phyloP scores from a whole-genome alignment of 192 early-diverging fungal species.

The Coemansia sp. region DNA sequence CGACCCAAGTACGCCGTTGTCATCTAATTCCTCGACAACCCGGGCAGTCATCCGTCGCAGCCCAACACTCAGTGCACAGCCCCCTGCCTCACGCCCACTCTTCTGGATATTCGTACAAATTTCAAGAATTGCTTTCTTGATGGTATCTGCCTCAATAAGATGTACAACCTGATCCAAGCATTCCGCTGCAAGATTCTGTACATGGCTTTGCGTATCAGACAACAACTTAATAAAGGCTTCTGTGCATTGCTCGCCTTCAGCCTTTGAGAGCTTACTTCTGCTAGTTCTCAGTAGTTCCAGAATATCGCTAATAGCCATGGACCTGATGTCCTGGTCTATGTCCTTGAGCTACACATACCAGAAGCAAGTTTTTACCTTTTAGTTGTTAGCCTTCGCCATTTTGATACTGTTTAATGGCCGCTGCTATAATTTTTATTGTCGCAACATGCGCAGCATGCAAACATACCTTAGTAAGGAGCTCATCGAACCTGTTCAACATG shows the following conservation, averaged over 20 bases:
- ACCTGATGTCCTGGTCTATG: conserved; percentile 42
- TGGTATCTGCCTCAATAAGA: conserved; percentile 22
- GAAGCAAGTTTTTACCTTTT: not conserved
- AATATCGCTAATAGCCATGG: conserved; percentile 43
- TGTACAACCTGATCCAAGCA: conserved; percentile 36
- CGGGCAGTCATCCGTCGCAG: conserved; percentile 34
- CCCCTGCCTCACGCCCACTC: conserved; percentile 2
- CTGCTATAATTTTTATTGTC: not conserved
- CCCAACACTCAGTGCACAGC: conserved; percentile 32
- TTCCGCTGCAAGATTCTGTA: conserved; percentile 47
- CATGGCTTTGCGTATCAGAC: conserved; percentile 41
- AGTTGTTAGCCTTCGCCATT: conserved; percentile 4
- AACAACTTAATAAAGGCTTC: conserved; percentile 25
- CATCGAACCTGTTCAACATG: not conserved
- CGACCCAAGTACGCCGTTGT: conserved; percentile 23
- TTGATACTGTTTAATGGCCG: conserved; percentile 2
- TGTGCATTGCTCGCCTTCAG: conserved; percentile 27
- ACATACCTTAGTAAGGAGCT: conserved; percentile 3
- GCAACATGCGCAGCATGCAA: not conserved
- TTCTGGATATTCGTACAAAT: conserved; percentile 28
- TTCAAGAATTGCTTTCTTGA: conserved; percentile 6
- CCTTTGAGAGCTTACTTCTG: conserved; percentile 9
- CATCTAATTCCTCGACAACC: conserved; percentile 21
- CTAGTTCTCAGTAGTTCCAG: conserved; percentile 16
- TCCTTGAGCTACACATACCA: conserved; percentile 25